Evolutionary conservation across 108 stramenopile genomes (phyloP).

Genomic region (Pseudonitzschia delicatissima): DNA sequence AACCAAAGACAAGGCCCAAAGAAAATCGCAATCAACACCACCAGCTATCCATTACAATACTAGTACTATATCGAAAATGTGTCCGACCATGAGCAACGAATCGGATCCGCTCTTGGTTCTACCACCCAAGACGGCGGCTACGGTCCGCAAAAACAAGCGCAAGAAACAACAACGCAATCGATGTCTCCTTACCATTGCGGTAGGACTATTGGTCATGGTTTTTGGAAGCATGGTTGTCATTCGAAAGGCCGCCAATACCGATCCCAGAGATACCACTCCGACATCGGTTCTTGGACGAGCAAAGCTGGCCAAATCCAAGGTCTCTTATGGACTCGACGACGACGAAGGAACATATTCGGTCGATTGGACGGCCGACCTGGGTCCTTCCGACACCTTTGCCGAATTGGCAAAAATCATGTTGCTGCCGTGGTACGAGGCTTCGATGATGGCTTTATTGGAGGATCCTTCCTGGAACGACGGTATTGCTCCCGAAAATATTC

Average conservation of each 20-base stretch:
- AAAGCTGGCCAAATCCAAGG: not conserved
- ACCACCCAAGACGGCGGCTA: too few species aligned
- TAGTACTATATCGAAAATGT: too few species aligned
- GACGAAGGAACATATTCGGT: not conserved
- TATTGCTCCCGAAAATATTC: not conserved
- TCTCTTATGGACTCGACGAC: not conserved
- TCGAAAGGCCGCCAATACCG: not conserved
- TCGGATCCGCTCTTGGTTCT: too few species aligned
- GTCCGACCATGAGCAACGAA: too few species aligned
- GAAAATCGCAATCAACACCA: too few species aligned
- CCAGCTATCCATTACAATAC: too few species aligned
- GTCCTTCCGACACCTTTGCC: constrained; percentile 3
- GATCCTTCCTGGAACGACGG: not conserved
- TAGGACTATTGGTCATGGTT: not conserved
- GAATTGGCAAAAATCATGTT: constrained; percentile 8
- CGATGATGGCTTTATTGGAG: constrained; percentile 6
- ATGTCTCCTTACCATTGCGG: not conserved
- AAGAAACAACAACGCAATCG: not conserved
- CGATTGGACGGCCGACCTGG: not conserved
- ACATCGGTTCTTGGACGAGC: not conserved
- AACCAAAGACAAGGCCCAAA: too few species aligned
- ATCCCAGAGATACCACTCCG: not conserved
- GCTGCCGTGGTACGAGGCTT: constrained; percentile 15
- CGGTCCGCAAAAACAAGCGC: not conserved
- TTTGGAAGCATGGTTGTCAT: not conserved